Evolutionary conservation across 345 rosid genomes (phyloP).

Genomic region (Eucalyptus regnans): DNA sequence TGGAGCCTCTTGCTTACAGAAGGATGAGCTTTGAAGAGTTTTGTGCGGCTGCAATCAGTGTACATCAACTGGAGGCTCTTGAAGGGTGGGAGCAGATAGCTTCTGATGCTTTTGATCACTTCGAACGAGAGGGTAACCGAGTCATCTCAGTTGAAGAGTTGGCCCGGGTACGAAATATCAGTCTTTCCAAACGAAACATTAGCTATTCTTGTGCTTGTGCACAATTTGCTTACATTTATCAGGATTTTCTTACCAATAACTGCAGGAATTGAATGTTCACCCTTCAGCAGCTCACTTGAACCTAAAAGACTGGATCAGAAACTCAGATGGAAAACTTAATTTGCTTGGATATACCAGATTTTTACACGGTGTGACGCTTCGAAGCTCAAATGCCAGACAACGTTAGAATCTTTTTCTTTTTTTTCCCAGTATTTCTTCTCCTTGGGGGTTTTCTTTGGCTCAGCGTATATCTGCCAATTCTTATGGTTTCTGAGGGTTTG

Average conservation of each 20-base stretch:
- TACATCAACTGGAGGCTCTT: conserved; percentile 73
- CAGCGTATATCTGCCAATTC: neutral
- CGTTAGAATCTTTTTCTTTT: conserved; percentile 5
- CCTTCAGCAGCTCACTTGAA: conserved; percentile 53
- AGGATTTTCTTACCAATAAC: neutral
- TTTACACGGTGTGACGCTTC: conserved; percentile 67
- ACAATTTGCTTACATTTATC: neutral
- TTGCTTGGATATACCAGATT: conserved; percentile 63
- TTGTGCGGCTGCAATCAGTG: conserved; percentile 78
- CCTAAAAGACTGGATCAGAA: conserved; percentile 78
- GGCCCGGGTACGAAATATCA: conserved; percentile 36
- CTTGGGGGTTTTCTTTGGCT: neutral
- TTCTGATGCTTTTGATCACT: conserved; percentile 61
- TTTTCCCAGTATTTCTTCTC: neutral
- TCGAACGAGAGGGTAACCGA: conserved; percentile 79
- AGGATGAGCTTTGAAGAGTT: conserved; percentile 80
- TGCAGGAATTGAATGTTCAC: conserved; percentile 68
- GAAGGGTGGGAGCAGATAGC: conserved; percentile 83
- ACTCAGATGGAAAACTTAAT: conserved; percentile 82
- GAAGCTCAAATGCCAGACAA: conserved; percentile 42
- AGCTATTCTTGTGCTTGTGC: neutral
- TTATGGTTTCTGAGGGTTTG: neutral
- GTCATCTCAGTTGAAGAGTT: conserved; percentile 66
- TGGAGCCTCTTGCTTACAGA: conserved; percentile 65
- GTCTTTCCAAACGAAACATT: neutral